These are phyloP conservation scores for Rhizophagus sp. DNA, from an alignment of 192 early-diverging fungal species.

Conservation along the genomic window DNA sequence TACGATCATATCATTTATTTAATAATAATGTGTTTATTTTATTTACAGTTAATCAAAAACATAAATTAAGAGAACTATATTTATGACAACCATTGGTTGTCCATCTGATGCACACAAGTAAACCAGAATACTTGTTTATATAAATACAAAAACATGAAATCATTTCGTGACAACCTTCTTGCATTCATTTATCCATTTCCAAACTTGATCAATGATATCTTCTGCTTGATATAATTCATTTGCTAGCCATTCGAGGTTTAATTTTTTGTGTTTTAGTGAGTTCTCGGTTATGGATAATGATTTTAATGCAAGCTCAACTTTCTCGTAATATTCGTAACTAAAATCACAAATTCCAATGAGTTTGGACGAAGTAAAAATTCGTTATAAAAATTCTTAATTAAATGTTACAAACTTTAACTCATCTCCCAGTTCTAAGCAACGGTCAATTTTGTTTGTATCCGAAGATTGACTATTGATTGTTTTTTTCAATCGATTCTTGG, in stretches of 20 bases:
- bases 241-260: background rate
- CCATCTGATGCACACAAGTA: too few relatives aligned
- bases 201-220: background rate
- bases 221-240: background rate
- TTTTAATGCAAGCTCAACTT: background rate
- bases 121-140: too few relatives aligned
- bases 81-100: too few relatives aligned
- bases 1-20: too few relatives aligned
- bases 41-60: too few relatives aligned
- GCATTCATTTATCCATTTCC: background rate
- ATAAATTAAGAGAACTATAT: too few relatives aligned
- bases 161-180: background rate
- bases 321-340: background rate
- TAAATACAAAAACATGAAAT: too few relatives aligned
- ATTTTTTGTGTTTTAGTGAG: background rate
- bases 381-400: background rate
- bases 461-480: background rate
- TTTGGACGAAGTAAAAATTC: background rate
- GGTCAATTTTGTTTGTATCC: background rate
- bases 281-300: background rate
- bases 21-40: too few relatives aligned
- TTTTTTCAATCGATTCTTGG: conserved; percentile 16
- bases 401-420: conserved; percentile 16
- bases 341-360: background rate
- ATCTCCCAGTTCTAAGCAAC: background rate